Conservation (phyloP, 805 yeast species). For the Kuraishia cidri region DNA sequence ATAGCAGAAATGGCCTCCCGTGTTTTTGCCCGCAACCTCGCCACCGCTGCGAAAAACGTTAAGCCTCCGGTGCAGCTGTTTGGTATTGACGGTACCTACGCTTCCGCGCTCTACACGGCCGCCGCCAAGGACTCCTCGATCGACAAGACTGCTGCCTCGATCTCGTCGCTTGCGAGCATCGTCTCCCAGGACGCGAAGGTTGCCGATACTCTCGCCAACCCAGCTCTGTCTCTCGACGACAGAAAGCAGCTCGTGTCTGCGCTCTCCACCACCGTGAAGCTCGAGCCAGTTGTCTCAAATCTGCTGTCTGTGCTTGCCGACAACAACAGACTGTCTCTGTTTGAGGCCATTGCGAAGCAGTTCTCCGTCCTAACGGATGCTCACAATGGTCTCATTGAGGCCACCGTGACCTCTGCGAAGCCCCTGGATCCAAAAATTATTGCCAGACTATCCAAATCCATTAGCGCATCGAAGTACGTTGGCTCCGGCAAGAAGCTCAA, state of each 20-base stretch:
- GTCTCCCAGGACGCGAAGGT: conserved; percentile 59
- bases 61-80: conserved; percentile 90
- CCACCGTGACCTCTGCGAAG: conserved; percentile 81
- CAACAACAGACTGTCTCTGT: conserved; percentile 82
- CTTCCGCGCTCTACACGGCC: conserved; percentile 89
- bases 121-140: conserved; percentile 75
- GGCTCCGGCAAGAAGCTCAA: conserved; percentile 82
- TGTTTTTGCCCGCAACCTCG: conserved; percentile 61
- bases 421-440: conserved; percentile 77
- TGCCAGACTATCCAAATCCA: conserved; percentile 69
- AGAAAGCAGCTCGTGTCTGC: conserved; percentile 63
- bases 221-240: conserved; percentile 71
- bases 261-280: conserved; percentile 34
- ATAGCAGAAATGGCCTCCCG: conserved; percentile 44
- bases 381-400: conserved; percentile 86
- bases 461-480: conserved; percentile 70
- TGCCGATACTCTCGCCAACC: conserved; percentile 58
- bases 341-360: conserved; percentile 57
- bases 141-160: conserved; percentile 57
- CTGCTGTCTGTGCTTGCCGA: conserved; percentile 81
- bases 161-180: conserved; percentile 46
- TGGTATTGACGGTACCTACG: conserved; percentile 96
- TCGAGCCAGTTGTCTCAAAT: conserved; percentile 70
- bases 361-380: conserved; percentile 80
- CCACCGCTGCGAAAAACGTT: conserved; percentile 48